Percentiles rank a stretch among this genome's conserved stretches.
phyloP scores from a whole-genome alignment of 2,329 filamentous ascomycete species.

The Aspergillus ustus region DNA sequence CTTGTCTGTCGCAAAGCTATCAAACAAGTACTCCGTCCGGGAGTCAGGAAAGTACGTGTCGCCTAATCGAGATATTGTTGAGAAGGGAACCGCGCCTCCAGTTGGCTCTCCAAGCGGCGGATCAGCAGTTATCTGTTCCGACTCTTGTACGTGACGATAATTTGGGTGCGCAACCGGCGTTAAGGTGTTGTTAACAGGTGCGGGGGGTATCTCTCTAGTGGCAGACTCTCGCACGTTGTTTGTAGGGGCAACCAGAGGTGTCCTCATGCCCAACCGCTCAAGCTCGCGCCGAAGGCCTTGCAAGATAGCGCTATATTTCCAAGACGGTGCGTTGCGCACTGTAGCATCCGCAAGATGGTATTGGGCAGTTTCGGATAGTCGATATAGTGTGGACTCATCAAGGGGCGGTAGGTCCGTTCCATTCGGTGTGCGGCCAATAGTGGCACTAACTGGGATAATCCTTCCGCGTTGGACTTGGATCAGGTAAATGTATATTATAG shows the following conservation, averaged over 20 bases:
- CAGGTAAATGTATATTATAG: constrained; percentile 29
- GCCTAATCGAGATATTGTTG: neutral
- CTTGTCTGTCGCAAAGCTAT: constrained; percentile 25
- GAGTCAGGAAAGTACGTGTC: constrained; percentile 18
- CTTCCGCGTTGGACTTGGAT: constrained; percentile 26
- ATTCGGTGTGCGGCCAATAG: neutral
- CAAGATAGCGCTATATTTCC: constrained; percentile 27
- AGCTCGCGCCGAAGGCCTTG: constrained; percentile 26
- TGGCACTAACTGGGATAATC: constrained; percentile 16
- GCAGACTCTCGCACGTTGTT: neutral
- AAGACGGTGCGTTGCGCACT: constrained; percentile 25
- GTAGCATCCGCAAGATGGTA: constrained; percentile 25
- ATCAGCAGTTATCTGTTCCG: neutral
- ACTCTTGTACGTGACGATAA: neutral
- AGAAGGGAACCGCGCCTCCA: neutral
- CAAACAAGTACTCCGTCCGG: constrained; percentile 25
- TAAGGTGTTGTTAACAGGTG: neutral
- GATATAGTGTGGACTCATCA: constrained; percentile 23
- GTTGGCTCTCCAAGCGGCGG: neutral
- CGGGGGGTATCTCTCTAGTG: neutral
- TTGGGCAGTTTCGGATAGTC: constrained; percentile 22
- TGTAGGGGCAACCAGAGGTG: neutral
- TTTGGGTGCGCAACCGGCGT: neutral
- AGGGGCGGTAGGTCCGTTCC: neutral
- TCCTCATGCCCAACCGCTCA: constrained; percentile 8